A percentile compares a stretch with the other conserved stretches of the same genome.
These are phyloP conservation scores for Phytophthora capsici DNA, from an alignment of 352 stramenopile genomes.

Conservation along the genomic window DNA sequence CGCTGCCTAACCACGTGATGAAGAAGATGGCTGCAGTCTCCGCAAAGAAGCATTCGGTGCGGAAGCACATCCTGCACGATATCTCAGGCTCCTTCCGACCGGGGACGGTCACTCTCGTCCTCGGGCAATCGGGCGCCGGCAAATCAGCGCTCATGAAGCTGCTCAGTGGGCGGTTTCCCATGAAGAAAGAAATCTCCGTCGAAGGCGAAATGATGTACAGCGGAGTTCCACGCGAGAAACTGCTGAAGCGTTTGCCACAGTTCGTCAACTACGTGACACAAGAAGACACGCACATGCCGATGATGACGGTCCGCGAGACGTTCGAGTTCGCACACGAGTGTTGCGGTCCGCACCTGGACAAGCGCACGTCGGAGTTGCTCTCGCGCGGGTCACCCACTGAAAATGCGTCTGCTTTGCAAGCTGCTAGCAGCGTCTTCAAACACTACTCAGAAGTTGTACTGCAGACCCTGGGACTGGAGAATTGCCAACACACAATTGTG, in stretches of 20 bases:
- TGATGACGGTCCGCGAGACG: slow-evolving; percentile 18
- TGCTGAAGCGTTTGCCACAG: slow-evolving; percentile 14
- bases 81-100: slow-evolving; percentile 23
- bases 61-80: slow-evolving; percentile 20
- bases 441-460: slow-evolving; percentile 66
- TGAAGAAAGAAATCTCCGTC: slow-evolving; percentile 16
- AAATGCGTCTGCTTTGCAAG: slow-evolving; percentile 47
- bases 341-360: slow-evolving; percentile 37
- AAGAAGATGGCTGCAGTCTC: slow-evolving; percentile 43
- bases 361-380: slow-evolving; percentile 37
- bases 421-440: slow-evolving; percentile 41
- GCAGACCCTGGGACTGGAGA: slow-evolving; percentile 7
- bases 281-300: slow-evolving; percentile 19
- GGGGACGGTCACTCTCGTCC: slow-evolving; percentile 11
- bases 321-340: slow-evolving; percentile 21
- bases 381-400: slow-evolving; percentile 48
- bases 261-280: slow-evolving; percentile 25
- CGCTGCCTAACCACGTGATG: slow-evolving; percentile 52
- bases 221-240: slow-evolving; percentile 9
- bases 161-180: slow-evolving; percentile 13
- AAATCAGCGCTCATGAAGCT: slow-evolving; percentile 27
- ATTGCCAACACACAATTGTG: slow-evolving; percentile 22
- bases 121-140: slow-evolving; percentile 13
- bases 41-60: slow-evolving; percentile 43
- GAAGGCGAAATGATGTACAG: slow-evolving; percentile 21